Evolutionary conservation across 495 filamentous ascomycete genomes (phyloP), one percentile per base, ranked within the genome.

Genomic region (Lindgomyces ingoldianus): DNA sequence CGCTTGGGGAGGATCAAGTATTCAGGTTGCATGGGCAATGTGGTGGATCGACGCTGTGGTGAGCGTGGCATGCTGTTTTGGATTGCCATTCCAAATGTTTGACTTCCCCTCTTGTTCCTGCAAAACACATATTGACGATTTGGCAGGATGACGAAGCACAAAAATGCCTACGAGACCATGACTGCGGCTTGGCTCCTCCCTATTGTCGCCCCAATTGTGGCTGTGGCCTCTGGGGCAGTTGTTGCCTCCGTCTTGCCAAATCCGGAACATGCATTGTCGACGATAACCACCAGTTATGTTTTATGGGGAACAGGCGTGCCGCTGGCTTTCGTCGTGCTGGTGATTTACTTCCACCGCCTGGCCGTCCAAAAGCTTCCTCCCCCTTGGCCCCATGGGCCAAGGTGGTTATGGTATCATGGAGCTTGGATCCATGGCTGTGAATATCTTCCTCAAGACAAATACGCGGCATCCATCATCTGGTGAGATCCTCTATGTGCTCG

Each of bases 141-240:
- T 26, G 18, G 1, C 72, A 80, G 72, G 56, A 77, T 76, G 73
- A 51, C 58, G 16, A 33, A 47, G 0, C 72, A 79, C 42, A 70
- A 75, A 24, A 74, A 64, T n/a, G 72, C 72, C 0, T 68, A 81
- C 12, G 71, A 76, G 12, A 69, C 69, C 0, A 84, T 88, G 78
- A 88, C 83, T 1, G 86, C 85, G 0, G 75, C 76, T 4, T 85
- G 80, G 77, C 79, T 89, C 4, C 75, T 88, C 1, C 85, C 86
- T 12, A 82, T 89, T 21, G 84, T 87, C 29, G 72, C 78, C 8
- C 71, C 79, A 11, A 80, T 87, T 16, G 84, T 88, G n/a, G 81
- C 85, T 0, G 77, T 84, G 0, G 79, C 83, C 3, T 78, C 84
- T 0, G 85, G 84, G 0, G 79, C 74, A 18, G 70, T 85, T 25